These are phyloP conservation scores for Solanum virginianum DNA, from an alignment of 257 asterid genomes.

Conservation along the genomic window DNA sequence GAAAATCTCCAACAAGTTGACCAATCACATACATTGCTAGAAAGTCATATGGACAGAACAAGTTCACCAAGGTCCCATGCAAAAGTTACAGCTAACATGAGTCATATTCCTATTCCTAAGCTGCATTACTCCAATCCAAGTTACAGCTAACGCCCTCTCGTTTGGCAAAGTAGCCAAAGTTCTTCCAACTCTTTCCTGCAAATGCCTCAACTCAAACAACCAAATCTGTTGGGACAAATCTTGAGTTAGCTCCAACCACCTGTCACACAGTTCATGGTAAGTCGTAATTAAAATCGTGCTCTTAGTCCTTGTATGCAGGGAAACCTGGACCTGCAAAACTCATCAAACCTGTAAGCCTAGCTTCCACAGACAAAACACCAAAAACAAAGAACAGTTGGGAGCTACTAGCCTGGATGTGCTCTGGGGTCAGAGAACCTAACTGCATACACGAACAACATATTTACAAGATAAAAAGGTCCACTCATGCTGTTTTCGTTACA, in stretches of 20 bases:
- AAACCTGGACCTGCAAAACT: slow-evolving; percentile 98
- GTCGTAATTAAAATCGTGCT: slow-evolving; percentile 19
- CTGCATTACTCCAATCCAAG: not conserved
- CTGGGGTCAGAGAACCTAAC: slow-evolving; percentile 39
- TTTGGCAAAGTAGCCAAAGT: not conserved
- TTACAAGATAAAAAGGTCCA: not conserved
- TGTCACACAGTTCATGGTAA: slow-evolving; percentile 61
- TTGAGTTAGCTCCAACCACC: slow-evolving; percentile 26
- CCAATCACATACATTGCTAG: not conserved
- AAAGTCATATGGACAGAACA: not conserved
- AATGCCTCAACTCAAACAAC: slow-evolving; percentile 11
- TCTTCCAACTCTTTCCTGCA: slow-evolving; percentile 20
- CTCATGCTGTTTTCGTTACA: not conserved
- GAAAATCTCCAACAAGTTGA: not conserved
- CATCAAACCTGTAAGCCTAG: slow-evolving; percentile 25
- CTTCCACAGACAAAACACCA: not conserved
- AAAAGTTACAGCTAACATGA: not conserved
- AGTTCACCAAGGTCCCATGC: not conserved
- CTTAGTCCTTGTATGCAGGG: slow-evolving; percentile 44
- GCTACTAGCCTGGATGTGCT: slow-evolving; percentile 41
- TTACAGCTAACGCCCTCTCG: not conserved
- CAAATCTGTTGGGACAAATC: slow-evolving; percentile 5
- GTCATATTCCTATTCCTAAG: not conserved
- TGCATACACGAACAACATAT: slow-evolving; percentile 10
- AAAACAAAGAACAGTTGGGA: not conserved